Evolutionary conservation across 1,284 basidiomycete species (phyloP).

Genomic region (Omphalotus olearius): DNA sequence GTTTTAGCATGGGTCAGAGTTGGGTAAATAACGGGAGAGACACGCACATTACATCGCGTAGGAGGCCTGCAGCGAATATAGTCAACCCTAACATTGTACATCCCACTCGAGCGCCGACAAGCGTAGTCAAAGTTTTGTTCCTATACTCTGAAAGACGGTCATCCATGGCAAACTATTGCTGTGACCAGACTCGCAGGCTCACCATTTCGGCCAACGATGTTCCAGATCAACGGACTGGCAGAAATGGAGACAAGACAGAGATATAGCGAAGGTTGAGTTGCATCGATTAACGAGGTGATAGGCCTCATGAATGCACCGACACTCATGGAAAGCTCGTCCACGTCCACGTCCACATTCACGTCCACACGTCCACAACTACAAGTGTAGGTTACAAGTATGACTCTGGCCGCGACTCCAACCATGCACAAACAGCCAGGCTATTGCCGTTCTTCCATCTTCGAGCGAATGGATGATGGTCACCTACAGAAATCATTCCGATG

Average conservation of each 20-base stretch:
- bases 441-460: too few species aligned
- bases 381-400: too few species aligned
- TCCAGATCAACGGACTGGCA: conserved; percentile 96
- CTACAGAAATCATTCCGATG: too few species aligned
- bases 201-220: conserved; percentile 93
- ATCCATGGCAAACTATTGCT: not conserved
- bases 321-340: too few species aligned
- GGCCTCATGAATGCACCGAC: too few species aligned
- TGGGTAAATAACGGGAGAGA: not conserved
- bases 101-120: conserved; percentile 71
- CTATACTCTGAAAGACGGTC: conserved; percentile 60
- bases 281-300: conserved; percentile 40
- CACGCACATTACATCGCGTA: conserved; percentile 83
- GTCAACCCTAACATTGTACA: conserved; percentile 86
- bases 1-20: not conserved
- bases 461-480: too few species aligned
- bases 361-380: too few species aligned
- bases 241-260: conserved; percentile 61
- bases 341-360: too few species aligned
- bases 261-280: conserved; percentile 61
- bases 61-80: conserved; percentile 84
- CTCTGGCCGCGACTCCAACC: too few species aligned
- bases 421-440: too few species aligned
- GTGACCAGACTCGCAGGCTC: conserved; percentile 23
- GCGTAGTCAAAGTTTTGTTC: conserved; percentile 81